phyloP scores from a whole-genome alignment of 352 stramenopile genomes.

The Globisporangium irregulare region DNA sequence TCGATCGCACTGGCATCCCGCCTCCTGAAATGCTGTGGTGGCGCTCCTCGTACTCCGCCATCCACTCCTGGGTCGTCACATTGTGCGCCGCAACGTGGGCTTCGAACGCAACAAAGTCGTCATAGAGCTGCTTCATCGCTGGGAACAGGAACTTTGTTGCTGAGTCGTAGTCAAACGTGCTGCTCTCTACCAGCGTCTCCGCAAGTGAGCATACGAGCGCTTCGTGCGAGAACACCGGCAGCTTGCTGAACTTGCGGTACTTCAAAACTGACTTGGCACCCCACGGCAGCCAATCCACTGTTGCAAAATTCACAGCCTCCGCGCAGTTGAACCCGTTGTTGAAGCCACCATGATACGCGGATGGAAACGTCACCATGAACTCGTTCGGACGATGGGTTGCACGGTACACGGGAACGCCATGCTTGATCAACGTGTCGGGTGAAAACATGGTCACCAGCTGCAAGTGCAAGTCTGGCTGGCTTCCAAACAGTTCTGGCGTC shows the following conservation, averaged over 20 bases:
- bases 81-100: constrained; percentile 25
- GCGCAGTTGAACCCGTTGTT: constrained; percentile 96
- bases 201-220: constrained; percentile 77
- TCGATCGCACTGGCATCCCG: constrained; percentile 7
- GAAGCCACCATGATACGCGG: constrained; percentile 97
- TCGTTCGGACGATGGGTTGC: constrained; percentile 94
- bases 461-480: constrained; percentile 95
- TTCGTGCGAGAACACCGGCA: constrained; percentile 87
- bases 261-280: constrained; percentile 67
- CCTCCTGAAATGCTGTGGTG: constrained; percentile 11
- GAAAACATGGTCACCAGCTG: constrained; percentile 88
- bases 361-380: constrained; percentile 99
- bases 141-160: constrained; percentile 54
- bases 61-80: constrained; percentile 45
- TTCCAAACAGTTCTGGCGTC: constrained; percentile 93
- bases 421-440: constrained; percentile 59
- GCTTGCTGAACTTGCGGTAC: constrained; percentile 75
- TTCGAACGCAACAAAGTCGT: constrained; percentile 60
- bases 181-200: constrained; percentile 58
- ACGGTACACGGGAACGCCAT: constrained; percentile 93
- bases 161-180: constrained; percentile 44
- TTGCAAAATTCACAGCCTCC: constrained; percentile 91
- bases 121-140: constrained; percentile 53
- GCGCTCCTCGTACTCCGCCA: constrained; percentile 48
- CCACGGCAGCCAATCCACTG: constrained; percentile 85